These are phyloP conservation scores for Ogataea paraovalis DNA, from an alignment of 805 yeast species.

Conservation along the genomic window DNA sequence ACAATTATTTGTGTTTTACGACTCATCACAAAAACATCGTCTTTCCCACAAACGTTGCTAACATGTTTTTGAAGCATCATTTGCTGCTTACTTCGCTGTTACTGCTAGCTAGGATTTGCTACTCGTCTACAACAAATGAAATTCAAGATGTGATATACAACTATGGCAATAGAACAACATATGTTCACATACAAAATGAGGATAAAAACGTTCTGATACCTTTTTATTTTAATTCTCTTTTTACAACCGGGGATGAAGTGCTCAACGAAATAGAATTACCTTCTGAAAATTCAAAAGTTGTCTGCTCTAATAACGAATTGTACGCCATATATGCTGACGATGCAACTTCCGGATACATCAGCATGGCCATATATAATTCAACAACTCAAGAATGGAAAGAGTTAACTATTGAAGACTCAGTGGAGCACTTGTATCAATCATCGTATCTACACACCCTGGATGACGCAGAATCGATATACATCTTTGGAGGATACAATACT, in stretches of 20 bases:
- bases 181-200: conserved; percentile 20
- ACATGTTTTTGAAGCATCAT: too few species aligned
- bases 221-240: conserved; percentile 25
- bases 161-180: conserved; percentile 29
- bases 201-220: conserved; percentile 18
- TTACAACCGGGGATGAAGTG: conserved; percentile 18
- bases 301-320: conserved; percentile 14
- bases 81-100: background rate
- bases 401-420: conserved; percentile 10
- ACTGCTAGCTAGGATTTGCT: background rate
- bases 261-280: conserved; percentile 20
- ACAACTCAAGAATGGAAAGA: conserved; percentile 21
- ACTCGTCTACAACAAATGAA: conserved; percentile 1
- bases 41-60: too few species aligned
- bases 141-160: conserved; percentile 28
- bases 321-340: conserved; percentile 24
- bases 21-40: too few species aligned
- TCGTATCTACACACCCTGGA: conserved; percentile 40
- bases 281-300: conserved; percentile 17
- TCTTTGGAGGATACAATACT: conserved; percentile 48
- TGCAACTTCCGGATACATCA: conserved; percentile 1
- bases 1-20: background rate
- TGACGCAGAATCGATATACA: conserved; percentile 38
- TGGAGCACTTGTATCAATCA: conserved; percentile 29
- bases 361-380: conserved; percentile 14